Base-by-base conservation (phyloP, 2,329 filamentous ascomycete genomes). In the Talaromyces sp. region DNA sequence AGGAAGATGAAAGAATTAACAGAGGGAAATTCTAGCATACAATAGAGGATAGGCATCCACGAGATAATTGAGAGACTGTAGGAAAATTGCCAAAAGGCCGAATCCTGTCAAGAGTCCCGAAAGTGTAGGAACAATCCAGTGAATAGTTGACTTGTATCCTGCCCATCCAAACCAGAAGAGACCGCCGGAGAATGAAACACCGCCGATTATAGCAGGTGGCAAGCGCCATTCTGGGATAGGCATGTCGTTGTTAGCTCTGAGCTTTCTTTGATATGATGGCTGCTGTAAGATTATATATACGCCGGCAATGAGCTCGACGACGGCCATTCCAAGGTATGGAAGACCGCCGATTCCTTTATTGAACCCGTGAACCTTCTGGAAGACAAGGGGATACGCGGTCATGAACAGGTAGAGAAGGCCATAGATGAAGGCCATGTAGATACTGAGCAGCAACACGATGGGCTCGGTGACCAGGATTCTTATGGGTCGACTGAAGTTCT, bases 401-500 rank as follows among this genome's bases (percentile, higher is more conserved):
- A 81, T 70, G 14, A 75, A 76, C 59, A 67, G 64, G 64, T 75
- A 71, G 59, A 73, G 61, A 14, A 69, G 59, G 55, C 73, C 74
- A 65, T 76, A 72, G 10, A 72, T 67, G 56, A 72, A 72, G 21
- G 68, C 66, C 68, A 76, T 70, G 66, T 73, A 78, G 65, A 62
- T 78, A 64, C 73, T 76, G 41, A 78, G 67, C 41, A 75, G 66
- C 9, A 79, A 68, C 7, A 78, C 74, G 59, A 79, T 78, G 2
- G 76, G 77, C 61, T 78, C 77, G 1, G 76, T 77, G 58, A 77
- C 67, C 31, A 78, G 71, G n/a, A 78, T 70, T 59, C 71, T 74
- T 13, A 80, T 61, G 1, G 77, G 77, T 55, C 82, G 76, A 63
- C 75, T 79, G 63, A 84, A 81, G 66, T 84, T 84, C 69, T 82